Base-by-base conservation (phyloP, 441 rosid species). In the Euphorbia celastroides region DNA sequence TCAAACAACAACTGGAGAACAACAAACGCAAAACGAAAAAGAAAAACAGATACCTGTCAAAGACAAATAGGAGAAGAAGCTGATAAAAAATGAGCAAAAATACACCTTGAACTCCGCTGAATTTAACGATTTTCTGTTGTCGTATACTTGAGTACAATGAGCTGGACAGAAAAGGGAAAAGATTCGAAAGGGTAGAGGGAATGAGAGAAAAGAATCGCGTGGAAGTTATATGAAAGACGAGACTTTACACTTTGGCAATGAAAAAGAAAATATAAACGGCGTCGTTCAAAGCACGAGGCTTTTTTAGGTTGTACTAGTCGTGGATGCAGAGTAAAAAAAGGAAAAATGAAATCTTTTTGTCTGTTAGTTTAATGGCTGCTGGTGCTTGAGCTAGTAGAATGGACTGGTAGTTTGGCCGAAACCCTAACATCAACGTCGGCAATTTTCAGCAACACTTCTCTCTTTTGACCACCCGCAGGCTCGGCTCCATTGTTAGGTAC, bases 331-430 rank as follows among this genome's bases (percentile, higher is more conserved):
- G 22, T 48, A 48, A 1, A 48, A 48, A 48, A 48, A 48, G 17
- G 52, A n/a, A 48, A 48, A n/a, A 48, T 1, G 52, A 48, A n/a
- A 48, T 16, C 22, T 48, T 9, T 48, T 48, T n/a, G 52, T 17
- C 19, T 48, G 52, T 48, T 48, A 48, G 52, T 48, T 16, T 48
- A 23, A 32, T 63, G 32, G 38, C 26, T 17, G 60, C 52, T 25
- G 56, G 50, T 44, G 52, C 20, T 9, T 28, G 17, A 52, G 20
- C 56, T 13, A n/a, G 70, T 32, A 30, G 31, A 52, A 31, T 64
- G 50, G 74, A 50, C 74, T 27, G 69, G 60, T 71, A 28, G 74
- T n/a, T 71, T 36, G 44, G 7, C 51, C 55, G 23, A 5, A 64
- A 64, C 65, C 60, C 65, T 70, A 22, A 48, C 52, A 10, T 25